phyloP scores from a whole-genome alignment of 306 rosid species.

The Vigna radiata region DNA sequence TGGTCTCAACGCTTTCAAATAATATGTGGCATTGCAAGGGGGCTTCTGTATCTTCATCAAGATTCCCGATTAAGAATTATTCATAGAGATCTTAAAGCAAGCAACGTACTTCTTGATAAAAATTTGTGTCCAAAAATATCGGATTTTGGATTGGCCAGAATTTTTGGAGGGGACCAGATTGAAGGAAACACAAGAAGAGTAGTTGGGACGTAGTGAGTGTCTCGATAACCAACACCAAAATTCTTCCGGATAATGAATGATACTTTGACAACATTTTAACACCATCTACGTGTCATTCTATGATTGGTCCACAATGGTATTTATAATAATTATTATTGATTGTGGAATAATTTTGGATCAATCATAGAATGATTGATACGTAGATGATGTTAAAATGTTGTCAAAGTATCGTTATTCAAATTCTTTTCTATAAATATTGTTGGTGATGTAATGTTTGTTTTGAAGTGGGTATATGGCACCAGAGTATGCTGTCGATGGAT shows the following conservation, averaged over 20 bases:
- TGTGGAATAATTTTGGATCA: too few species aligned
- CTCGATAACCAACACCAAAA: not conserved
- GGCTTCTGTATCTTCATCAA: conserved; percentile 35
- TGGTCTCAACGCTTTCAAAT: conserved; percentile 15
- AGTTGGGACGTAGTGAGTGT: conserved; percentile 41
- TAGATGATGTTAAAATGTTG: too few species aligned
- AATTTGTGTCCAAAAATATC: conserved; percentile 63
- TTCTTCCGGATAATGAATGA: not conserved
- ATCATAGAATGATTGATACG: too few species aligned
- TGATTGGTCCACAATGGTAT: too few species aligned
- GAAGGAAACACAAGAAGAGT: not conserved
- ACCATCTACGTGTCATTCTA: too few species aligned
- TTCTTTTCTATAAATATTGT: not conserved
- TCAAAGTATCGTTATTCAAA: too few species aligned
- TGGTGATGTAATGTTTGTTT: not conserved
- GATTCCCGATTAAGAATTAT: conserved; percentile 33
- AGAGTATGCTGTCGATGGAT: not conserved
- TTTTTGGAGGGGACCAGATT: conserved; percentile 21
- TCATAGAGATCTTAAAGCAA: conserved; percentile 35
- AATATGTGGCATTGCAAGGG: conserved; percentile 18
- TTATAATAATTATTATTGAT: too few species aligned
- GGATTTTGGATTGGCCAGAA: conserved; percentile 66
- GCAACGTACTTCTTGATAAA: conserved; percentile 11
- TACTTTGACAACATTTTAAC: too few species aligned
- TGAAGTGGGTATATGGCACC: not conserved